These are phyloP conservation scores for Russula foetens DNA, from an alignment of 768 basidiomycete species.

Conservation along the genomic window DNA sequence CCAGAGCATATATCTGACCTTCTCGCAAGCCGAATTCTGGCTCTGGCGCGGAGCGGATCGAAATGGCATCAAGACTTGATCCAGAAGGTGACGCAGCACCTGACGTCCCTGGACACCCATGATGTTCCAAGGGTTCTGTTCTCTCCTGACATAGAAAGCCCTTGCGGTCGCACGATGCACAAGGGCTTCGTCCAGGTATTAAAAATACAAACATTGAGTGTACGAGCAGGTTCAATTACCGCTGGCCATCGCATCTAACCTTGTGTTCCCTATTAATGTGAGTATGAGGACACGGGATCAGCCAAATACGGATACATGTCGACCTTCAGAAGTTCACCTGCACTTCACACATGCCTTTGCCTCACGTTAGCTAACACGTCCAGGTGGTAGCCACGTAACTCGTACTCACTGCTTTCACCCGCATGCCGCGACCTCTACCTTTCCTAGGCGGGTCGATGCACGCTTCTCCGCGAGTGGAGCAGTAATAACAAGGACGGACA, in stretches of 20 bases:
- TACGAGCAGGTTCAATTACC: slow-evolving; percentile 8
- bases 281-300: not conserved
- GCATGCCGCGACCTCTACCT: slow-evolving; percentile 46
- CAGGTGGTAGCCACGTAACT: not conserved
- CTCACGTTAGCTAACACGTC: not conserved
- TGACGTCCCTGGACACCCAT: not conserved
- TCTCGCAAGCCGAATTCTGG: not conserved
- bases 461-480: slow-evolving; percentile 37
- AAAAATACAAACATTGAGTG: not conserved
- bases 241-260: slow-evolving; percentile 18
- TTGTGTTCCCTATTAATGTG: slow-evolving; percentile 19
- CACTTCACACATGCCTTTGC: slow-evolving; percentile 22
- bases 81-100: not conserved
- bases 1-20: not conserved
- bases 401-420: slow-evolving; percentile 49
- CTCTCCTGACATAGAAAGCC: slow-evolving; percentile 12
- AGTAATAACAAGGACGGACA: slow-evolving; percentile 45
- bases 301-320: not conserved
- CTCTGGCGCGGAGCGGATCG: not conserved
- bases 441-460: slow-evolving; percentile 45
- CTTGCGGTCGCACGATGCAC: slow-evolving; percentile 11
- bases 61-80: not conserved
- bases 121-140: not conserved
- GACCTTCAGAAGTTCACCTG: slow-evolving; percentile 10
- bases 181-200: slow-evolving; percentile 7